phyloP scores from a whole-genome alignment of 2,329 filamentous ascomycete species.

The Calonectria crousiana region DNA sequence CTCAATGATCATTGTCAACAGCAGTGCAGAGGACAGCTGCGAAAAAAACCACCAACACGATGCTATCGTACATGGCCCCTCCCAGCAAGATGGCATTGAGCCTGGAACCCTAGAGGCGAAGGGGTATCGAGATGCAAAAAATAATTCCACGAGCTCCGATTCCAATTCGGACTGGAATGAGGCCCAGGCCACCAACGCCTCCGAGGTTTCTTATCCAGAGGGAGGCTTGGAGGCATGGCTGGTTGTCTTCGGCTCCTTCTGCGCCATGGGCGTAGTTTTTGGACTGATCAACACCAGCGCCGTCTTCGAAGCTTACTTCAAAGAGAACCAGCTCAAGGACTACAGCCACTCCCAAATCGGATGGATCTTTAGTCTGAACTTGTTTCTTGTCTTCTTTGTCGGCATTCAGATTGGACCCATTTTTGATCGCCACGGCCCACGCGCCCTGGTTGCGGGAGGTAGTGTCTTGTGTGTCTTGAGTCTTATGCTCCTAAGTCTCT shows the following conservation, averaged over 20 bases:
- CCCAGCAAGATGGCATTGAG: not conserved
- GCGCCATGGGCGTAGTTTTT: conserved; percentile 72
- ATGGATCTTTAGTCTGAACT: conserved; percentile 89
- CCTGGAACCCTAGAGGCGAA: not conserved
- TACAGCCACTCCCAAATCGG: conserved; percentile 77
- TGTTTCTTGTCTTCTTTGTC: conserved; percentile 85
- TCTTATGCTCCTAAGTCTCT: conserved; percentile 77
- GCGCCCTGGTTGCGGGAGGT: conserved; percentile 74
- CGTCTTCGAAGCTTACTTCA: conserved; percentile 79
- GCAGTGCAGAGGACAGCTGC: conserved; percentile 11
- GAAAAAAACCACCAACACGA: not conserved
- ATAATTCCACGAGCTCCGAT: not conserved
- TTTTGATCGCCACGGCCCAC: conserved; percentile 82
- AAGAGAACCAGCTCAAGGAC: conserved; percentile 75
- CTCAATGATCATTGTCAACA: conserved; percentile 1
- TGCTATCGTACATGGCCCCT: no score
- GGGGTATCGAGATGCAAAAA: not conserved
- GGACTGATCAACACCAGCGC: conserved; percentile 72
- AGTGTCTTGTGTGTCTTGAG: conserved; percentile 71
- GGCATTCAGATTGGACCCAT: conserved; percentile 86
- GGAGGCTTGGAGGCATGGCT: conserved; percentile 77
- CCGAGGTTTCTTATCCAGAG: conserved; percentile 55
- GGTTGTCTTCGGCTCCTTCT: conserved; percentile 78
- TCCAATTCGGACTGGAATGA: not conserved
- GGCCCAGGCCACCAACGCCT: not conserved